These are phyloP conservation scores for Trichophyton schoenleinii DNA, from an alignment of 2,329 filamentous ascomycete species.

Conservation along the genomic window DNA sequence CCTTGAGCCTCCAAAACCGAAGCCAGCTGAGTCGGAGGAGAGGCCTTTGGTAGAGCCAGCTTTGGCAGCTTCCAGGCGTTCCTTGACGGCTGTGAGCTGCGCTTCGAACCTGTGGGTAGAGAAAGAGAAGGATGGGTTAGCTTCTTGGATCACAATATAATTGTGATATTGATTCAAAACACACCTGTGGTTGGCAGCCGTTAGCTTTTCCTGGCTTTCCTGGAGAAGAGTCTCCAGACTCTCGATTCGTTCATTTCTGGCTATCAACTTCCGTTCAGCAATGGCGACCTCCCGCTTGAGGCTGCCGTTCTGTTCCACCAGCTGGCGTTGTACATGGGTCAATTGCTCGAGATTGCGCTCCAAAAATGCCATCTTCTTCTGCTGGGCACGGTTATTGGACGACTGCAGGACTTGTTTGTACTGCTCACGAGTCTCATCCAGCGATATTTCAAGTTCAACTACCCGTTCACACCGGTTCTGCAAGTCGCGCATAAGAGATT, in stretches of 20 bases:
- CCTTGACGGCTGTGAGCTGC: constrained; percentile 93
- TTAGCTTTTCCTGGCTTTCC: constrained; percentile 97
- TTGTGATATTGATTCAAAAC: constrained; percentile 23
- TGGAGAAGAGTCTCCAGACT: constrained; percentile 83
- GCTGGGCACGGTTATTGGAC: constrained; percentile 94
- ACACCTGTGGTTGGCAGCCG: constrained; percentile 92
- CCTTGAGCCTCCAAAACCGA: constrained; percentile 53
- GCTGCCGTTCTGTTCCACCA: constrained; percentile 93
- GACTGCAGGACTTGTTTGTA: constrained; percentile 97
- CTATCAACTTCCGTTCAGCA: constrained; percentile 91
- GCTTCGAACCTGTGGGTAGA: constrained; percentile 66
- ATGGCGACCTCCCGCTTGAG: constrained; percentile 99
- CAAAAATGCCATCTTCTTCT: constrained; percentile 99
- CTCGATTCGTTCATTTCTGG: constrained; percentile 91
- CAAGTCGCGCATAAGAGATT: constrained; percentile 94
- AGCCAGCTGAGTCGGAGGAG: constrained; percentile 52
- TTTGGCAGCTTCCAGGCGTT: constrained; percentile 91
- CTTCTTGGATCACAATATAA: constrained; percentile 5
- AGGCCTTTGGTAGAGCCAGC: constrained; percentile 78
- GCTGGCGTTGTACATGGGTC: constrained; percentile 90
- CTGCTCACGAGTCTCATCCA: constrained; percentile 95
- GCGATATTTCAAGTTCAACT: constrained; percentile 92
- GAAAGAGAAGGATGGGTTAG: neutral
- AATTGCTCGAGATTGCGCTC: constrained; percentile 97
- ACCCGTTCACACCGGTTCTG: constrained; percentile 97